Percentiles rank a stretch among this genome's conserved stretches.
These are phyloP conservation scores for Candida bentonensis DNA, from an alignment of 805 yeast species.

Conservation along the genomic window DNA sequence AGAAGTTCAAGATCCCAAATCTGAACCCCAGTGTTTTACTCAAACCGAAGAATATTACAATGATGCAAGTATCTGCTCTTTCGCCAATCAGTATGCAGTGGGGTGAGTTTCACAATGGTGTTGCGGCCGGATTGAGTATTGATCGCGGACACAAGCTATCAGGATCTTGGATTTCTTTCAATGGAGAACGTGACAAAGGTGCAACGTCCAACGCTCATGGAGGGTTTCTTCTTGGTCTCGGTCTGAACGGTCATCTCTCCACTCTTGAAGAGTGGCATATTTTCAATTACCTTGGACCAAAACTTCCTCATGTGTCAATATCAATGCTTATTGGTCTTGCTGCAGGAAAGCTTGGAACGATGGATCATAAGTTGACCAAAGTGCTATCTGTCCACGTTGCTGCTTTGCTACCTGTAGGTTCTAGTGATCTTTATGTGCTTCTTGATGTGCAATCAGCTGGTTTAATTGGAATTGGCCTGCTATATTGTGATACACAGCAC, in stretches of 20 bases:
- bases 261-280: slow-evolving; percentile 91
- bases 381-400: slow-evolving; percentile 88
- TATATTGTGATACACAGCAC: slow-evolving; percentile 66
- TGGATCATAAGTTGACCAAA: slow-evolving; percentile 78
- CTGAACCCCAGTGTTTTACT: slow-evolving; percentile 55
- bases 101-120: slow-evolving; percentile 92
- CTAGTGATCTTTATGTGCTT: slow-evolving; percentile 76
- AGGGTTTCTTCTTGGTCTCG: slow-evolving; percentile 85
- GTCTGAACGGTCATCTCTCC: slow-evolving; percentile 77
- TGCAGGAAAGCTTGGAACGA: slow-evolving; percentile 69
- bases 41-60: slow-evolving; percentile 51
- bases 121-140: slow-evolving; percentile 68
- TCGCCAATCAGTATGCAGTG: slow-evolving; percentile 43
- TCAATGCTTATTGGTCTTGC: slow-evolving; percentile 87
- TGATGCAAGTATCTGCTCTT: slow-evolving; percentile 41
- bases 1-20: slow-evolving; percentile 65
- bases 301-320: slow-evolving; percentile 69
- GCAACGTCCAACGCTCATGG: slow-evolving; percentile 63
- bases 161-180: slow-evolving; percentile 78
- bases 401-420: slow-evolving; percentile 81
- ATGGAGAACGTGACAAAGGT: background rate
- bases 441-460: slow-evolving; percentile 84
- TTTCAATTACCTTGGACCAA: slow-evolving; percentile 83
- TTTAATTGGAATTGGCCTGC: slow-evolving; percentile 72
- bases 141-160: slow-evolving; percentile 52